Evolutionary conservation across 2,329 filamentous ascomycete genomes (phyloP).

Genomic region (Amauroascus niger): DNA sequence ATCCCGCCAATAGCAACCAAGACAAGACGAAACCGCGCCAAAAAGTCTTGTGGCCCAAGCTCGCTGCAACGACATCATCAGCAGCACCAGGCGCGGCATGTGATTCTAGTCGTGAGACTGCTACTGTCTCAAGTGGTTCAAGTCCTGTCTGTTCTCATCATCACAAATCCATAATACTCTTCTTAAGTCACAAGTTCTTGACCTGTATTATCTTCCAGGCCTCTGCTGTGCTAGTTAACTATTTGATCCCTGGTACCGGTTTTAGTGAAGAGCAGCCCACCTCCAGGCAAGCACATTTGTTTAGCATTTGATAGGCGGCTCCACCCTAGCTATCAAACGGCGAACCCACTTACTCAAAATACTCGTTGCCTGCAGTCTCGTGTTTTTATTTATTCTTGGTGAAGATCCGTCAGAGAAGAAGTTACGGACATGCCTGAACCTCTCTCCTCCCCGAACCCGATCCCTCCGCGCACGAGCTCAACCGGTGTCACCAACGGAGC

Average conservation of each 20-base stretch:
- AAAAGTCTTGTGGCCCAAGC: not conserved
- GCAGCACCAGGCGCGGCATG: not conserved
- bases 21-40: too few relatives aligned
- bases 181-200: too few relatives aligned
- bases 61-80: not conserved
- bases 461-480: conserved; percentile 65
- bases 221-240: not conserved
- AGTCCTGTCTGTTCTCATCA: too few relatives aligned
- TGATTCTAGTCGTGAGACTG: not conserved
- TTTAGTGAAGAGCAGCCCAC: not conserved
- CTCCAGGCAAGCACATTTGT: not conserved
- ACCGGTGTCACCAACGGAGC: conserved; percentile 41
- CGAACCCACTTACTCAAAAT: not conserved
- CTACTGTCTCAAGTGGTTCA: not conserved
- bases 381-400: not conserved
- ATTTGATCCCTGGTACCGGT: not conserved
- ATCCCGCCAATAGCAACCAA: too few relatives aligned
- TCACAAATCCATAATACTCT: too few relatives aligned
- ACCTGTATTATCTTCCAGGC: not conserved
- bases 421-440: conserved; percentile 21
- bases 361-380: not conserved
- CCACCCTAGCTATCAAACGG: not conserved
- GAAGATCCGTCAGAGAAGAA: not conserved
- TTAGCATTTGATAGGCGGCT: not conserved
- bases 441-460: conserved; percentile 48